Conservation (phyloP, 2,329 filamentous ascomycete species). For the Xylaria sp. region DNA sequence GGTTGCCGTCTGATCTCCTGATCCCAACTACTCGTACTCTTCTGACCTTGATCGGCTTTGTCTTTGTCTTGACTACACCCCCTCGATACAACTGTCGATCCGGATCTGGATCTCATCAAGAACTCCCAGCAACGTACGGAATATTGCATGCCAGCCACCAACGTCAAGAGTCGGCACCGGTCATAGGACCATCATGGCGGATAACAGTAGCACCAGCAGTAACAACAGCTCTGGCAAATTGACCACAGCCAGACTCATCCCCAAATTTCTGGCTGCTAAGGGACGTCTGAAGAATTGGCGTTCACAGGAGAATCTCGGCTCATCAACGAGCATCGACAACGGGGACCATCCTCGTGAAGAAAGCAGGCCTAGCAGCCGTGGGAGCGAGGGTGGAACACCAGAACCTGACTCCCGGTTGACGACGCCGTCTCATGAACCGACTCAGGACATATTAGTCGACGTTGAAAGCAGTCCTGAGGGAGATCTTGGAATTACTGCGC, state of each 20-base stretch:
- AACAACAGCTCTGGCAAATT: slow-evolving; percentile 19
- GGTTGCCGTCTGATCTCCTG: neutral
- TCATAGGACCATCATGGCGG: slow-evolving; percentile 19
- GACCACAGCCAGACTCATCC: slow-evolving; percentile 37
- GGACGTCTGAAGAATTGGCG: slow-evolving; percentile 43
- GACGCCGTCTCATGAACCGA: slow-evolving; percentile 22
- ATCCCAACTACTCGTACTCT: neutral
- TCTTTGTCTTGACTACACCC: neutral
- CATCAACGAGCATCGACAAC: slow-evolving; percentile 29
- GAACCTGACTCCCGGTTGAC: slow-evolving; percentile 21
- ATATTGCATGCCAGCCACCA: slow-evolving; percentile 7
- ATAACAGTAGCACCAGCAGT: slow-evolving; percentile 24
- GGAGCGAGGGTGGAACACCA: slow-evolving; percentile 9
- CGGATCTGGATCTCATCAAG: neutral
- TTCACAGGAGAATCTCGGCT: slow-evolving; percentile 36
- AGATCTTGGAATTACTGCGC: slow-evolving; percentile 25
- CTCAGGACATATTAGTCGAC: slow-evolving; percentile 28
- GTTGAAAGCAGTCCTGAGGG: slow-evolving; percentile 17
- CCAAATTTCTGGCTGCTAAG: slow-evolving; percentile 45
- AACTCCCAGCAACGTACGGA: neutral
- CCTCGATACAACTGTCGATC: neutral
- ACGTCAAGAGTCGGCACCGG: neutral
- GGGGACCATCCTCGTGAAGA: slow-evolving; percentile 30
- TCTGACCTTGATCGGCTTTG: neutral
- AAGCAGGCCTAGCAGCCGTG: slow-evolving; percentile 25